Evolutionary conservation across 2,329 filamentous ascomycete genomes (phyloP).

Genomic region (Chaetoscypha palmicola): DNA sequence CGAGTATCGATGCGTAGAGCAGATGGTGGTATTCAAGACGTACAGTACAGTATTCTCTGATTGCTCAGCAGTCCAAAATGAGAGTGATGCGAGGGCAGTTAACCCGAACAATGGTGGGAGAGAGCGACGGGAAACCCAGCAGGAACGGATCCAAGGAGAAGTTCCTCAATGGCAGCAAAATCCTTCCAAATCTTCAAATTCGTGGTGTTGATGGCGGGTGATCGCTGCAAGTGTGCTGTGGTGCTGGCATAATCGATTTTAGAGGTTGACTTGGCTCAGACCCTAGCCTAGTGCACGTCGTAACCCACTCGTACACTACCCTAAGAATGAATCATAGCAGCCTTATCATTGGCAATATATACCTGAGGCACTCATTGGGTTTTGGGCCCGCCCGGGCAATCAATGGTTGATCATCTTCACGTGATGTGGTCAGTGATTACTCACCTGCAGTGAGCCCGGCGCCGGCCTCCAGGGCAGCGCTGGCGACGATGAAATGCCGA

Average conservation of each 20-base stretch:
- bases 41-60: constrained; percentile 10
- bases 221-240: constrained; percentile 5
- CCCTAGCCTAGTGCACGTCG: no score
- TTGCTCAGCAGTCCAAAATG: constrained; percentile 11
- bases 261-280: background rate
- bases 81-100: background rate
- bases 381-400: no score
- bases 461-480: no score
- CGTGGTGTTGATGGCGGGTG: constrained; percentile 14
- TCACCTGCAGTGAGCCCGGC: no score
- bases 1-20: no score
- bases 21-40: constrained; percentile 5
- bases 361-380: no score
- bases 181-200: constrained; percentile 8
- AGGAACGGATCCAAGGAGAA: constrained; percentile 3
- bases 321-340: no score
- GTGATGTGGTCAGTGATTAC: no score
- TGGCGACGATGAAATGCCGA: no score
- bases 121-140: background rate
- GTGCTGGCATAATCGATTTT: constrained; percentile 2
- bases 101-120: background rate
- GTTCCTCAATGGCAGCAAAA: constrained; percentile 12
- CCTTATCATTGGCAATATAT: no score
- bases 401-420: no score
- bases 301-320: no score